Evolutionary conservation across 2,329 filamentous ascomycete species (phyloP).

Genomic region (Diaporthe vaccinii): DNA sequence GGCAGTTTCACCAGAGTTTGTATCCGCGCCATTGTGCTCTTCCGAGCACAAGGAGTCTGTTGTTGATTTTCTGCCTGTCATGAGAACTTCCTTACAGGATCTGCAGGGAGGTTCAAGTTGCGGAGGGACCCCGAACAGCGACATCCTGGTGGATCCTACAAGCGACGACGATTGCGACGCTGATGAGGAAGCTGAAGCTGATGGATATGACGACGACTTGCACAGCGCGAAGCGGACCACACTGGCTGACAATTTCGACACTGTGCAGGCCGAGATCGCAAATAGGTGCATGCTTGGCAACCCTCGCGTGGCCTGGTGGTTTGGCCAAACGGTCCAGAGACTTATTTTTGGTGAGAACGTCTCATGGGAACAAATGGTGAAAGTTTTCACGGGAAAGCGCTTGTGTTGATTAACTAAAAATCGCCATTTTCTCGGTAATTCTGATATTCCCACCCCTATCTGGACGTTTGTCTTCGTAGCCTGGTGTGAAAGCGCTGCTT

Average conservation of each 20-base stretch:
- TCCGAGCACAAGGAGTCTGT: neutral
- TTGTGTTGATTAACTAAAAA: too few species aligned
- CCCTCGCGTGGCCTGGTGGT: neutral
- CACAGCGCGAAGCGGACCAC: neutral
- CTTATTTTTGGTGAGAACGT: neutral
- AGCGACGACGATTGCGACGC: neutral
- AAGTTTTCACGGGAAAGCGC: too few species aligned
- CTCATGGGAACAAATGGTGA: neutral
- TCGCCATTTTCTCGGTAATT: too few species aligned
- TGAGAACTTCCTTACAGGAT: neutral
- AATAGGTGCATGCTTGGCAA: neutral
- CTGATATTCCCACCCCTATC: too few species aligned
- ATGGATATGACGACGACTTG: neutral
- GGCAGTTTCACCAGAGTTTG: neutral
- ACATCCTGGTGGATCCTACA: neutral
- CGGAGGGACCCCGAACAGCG: too few species aligned
- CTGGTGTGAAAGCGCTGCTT: too few species aligned
- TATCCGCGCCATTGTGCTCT: neutral
- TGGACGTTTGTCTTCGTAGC: too few species aligned
- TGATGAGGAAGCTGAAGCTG: neutral
- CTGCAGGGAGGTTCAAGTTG: neutral
- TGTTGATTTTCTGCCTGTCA: neutral
- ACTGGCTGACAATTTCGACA: neutral
- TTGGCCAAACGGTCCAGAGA: neutral
- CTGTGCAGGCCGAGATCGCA: neutral